Evolutionary conservation across 1,284 basidiomycete genomes (phyloP).

Genomic region (Pterulicium gracile): DNA sequence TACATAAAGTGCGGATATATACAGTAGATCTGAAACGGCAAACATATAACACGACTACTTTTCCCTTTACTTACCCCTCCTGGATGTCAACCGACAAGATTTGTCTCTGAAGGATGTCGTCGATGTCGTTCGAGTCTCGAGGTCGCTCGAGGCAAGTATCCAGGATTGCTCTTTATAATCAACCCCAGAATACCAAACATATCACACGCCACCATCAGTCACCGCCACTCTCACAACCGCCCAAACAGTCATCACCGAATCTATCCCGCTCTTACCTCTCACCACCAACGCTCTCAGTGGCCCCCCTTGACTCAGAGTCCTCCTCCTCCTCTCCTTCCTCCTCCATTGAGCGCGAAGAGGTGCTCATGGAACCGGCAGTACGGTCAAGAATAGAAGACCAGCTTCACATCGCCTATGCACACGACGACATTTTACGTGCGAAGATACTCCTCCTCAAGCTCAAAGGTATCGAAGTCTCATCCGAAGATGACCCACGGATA

Average conservation of each 20-base stretch:
- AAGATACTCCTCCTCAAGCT: constrained; percentile 50
- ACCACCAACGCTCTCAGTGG: neutral
- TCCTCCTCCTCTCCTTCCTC: neutral
- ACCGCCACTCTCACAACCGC: neutral
- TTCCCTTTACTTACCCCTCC: neutral
- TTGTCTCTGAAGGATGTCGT: neutral
- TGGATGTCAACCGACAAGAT: neutral
- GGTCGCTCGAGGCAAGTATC: neutral
- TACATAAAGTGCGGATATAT: neutral
- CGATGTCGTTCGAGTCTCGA: neutral
- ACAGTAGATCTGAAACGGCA: neutral
- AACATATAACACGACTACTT: neutral
- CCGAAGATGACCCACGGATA: constrained; percentile 50
- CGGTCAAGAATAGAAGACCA: constrained; percentile 47
- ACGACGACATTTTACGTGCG: constrained; percentile 53
- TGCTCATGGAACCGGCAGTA: constrained; percentile 27
- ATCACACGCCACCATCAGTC: neutral
- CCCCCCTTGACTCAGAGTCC: neutral
- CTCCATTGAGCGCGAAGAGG: neutral
- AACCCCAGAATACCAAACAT: neutral
- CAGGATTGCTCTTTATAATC: neutral
- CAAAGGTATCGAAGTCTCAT: constrained; percentile 46
- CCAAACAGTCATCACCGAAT: neutral
- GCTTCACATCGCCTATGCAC: constrained; percentile 53
- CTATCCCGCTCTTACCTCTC: neutral